Evolutionary conservation across 225 moss, liverwort and hornwort species (phyloP).

Genomic region (Bryoerythrophyllum caledonicum): DNA sequence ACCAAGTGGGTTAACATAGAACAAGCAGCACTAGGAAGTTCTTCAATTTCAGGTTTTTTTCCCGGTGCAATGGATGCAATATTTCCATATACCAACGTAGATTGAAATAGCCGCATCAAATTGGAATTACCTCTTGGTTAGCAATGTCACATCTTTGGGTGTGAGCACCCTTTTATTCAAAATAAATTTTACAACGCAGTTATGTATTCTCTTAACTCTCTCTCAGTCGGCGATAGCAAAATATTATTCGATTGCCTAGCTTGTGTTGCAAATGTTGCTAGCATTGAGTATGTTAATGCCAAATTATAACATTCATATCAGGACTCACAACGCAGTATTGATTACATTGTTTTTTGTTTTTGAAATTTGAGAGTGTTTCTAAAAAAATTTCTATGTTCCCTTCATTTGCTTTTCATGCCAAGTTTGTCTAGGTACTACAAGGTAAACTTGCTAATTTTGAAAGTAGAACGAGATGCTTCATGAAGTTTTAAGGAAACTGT

Average conservation of each 20-base stretch:
- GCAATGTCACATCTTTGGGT: constrained; percentile 6
- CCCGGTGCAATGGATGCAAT: neutral
- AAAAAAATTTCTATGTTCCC: neutral
- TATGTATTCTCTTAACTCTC: neutral
- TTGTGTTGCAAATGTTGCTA: neutral
- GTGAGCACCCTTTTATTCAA: constrained; percentile 2
- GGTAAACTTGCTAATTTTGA: neutral
- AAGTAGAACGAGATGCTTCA: neutral
- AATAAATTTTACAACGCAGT: neutral
- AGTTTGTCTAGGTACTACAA: neutral
- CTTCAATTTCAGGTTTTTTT: neutral
- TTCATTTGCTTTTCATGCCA: neutral
- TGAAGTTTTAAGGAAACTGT: neutral
- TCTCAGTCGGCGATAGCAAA: neutral
- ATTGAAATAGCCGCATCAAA: neutral
- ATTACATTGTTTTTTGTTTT: neutral
- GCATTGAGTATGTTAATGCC: neutral
- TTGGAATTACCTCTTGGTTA: neutral
- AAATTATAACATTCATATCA: neutral
- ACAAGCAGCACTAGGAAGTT: neutral
- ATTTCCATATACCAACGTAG: neutral
- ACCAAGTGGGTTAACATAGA: neutral
- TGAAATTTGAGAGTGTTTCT: neutral
- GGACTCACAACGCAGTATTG: neutral
- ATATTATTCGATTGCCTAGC: neutral